Percentiles rank a stretch among this genome's conserved stretches.
These are phyloP conservation scores for Truncatella angustata DNA, from an alignment of 2,329 filamentous ascomycete genomes.

Conservation along the genomic window DNA sequence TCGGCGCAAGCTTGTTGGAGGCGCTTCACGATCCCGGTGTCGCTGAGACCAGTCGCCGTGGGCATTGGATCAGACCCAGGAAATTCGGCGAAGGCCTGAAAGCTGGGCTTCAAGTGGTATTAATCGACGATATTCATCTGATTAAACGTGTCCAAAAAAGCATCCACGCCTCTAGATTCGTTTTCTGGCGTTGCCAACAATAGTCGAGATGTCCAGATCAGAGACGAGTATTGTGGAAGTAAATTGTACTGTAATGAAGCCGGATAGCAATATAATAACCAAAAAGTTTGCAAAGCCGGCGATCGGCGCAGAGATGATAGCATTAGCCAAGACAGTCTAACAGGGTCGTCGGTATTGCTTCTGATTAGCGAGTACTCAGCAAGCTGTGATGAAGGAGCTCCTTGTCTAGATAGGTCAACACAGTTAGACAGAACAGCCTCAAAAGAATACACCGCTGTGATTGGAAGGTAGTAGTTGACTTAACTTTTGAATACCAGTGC, in stretches of 20 bases:
- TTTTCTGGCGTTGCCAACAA: not conserved
- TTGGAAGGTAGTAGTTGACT: too few relatives aligned
- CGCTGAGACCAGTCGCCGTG: not conserved
- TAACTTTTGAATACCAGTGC: not conserved
- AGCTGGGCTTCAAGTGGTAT: not conserved
- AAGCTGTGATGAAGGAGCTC: not conserved
- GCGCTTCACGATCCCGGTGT: not conserved
- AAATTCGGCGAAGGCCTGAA: not conserved
- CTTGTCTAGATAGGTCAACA: not conserved
- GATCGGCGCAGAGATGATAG: not conserved
- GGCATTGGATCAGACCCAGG: not conserved
- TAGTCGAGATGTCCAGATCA: not conserved
- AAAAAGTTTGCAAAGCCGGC: not conserved
- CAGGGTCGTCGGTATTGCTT: conserved; percentile 1
- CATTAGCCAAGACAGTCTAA: not conserved
- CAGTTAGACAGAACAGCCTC: too few relatives aligned
- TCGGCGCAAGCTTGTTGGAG: not conserved
- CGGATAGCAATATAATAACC: not conserved
- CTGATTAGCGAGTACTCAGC: conserved; percentile 1
- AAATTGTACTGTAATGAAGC: not conserved
- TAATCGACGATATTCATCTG: not conserved
- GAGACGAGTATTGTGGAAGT: conserved; percentile 2
- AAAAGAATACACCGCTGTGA: too few relatives aligned
- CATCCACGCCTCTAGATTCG: not conserved
- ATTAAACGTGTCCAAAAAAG: not conserved